A percentile compares a stretch with the other conserved stretches of the same genome.
These are phyloP conservation scores for Starmerella roubikii DNA, from an alignment of 805 yeast species.

Conservation along the genomic window DNA sequence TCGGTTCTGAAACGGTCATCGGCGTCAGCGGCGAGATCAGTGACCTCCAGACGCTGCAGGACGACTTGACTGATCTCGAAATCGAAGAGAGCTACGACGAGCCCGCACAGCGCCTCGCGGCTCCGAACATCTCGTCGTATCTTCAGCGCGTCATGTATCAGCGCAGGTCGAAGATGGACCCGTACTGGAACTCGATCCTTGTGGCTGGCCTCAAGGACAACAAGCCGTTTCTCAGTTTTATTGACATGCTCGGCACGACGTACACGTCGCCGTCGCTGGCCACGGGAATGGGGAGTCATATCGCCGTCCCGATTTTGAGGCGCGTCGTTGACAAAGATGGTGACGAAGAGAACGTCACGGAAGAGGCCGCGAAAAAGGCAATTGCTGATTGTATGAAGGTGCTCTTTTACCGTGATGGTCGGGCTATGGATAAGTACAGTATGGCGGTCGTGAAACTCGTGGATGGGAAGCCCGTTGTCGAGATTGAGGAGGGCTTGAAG, in stretches of 20 bases:
- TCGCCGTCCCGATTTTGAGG: constrained; percentile 86
- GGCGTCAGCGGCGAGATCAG: constrained; percentile 92
- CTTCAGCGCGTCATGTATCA: constrained; percentile 70
- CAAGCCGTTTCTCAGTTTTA: constrained; percentile 67
- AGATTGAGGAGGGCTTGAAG: constrained; percentile 11
- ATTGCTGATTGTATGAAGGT: constrained; percentile 84
- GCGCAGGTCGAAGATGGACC: constrained; percentile 87
- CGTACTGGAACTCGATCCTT: constrained; percentile 85
- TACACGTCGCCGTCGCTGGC: constrained; percentile 81
- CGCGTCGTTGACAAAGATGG: constrained; percentile 66
- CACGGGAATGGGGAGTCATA: constrained; percentile 91
- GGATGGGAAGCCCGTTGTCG: constrained; percentile 43
- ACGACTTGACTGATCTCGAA: constrained; percentile 64
- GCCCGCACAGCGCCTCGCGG: constrained; percentile 44
- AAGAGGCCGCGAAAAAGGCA: constrained; percentile 64
- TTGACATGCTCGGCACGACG: constrained; percentile 83
- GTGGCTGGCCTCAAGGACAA: constrained; percentile 77
- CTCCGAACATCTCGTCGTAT: constrained; percentile 82
- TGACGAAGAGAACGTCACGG: constrained; percentile 54
- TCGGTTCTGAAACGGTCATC: constrained; percentile 76
- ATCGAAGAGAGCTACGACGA: constrained; percentile 64
- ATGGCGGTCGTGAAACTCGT: constrained; percentile 54
- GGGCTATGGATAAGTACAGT: constrained; percentile 76
- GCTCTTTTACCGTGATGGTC: constrained; percentile 88
- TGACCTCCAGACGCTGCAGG: constrained; percentile 74